Evolutionary conservation across 306 rosid species (phyloP), one percentile per base, ranked within the genome.

Genomic region (Fragaria ananassa): DNA sequence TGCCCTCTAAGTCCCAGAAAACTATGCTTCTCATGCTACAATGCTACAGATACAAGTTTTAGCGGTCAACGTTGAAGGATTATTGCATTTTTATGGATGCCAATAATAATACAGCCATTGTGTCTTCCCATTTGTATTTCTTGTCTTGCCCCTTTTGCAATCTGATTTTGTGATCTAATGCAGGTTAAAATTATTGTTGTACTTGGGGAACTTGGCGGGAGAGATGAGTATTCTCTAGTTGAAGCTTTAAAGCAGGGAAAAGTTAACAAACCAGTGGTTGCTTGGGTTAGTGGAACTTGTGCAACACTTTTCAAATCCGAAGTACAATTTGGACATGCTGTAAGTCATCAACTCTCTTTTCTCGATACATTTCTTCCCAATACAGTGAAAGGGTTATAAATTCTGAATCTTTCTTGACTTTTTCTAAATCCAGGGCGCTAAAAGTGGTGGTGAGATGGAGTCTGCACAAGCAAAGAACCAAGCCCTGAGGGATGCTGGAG

Each of bases 271-370:
- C 99, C 97, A 35, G 89, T 96, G 78, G 99, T 89, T 86, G 99
- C 99, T 66, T 93, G 99, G 99, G 99, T 96, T 83, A 96, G 99
- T 82, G 98, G 99, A 81, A 96, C 99, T 75, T 96, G 98, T 85
- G 99, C 99, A 70, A 86, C 86, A 18, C 97, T 96, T 65, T 96
- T 96, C 90, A 96, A 96, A 85, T 96, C 99, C 18, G 99, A 96
- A 96, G 99, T 96, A 29, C 99, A 96, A 87, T 96, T 96, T 80
- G 99, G 99, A 42, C 99, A 96, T 86, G 99, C 99, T 75, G 99
- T 96, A 88, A 91, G 99, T 83, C 39, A 27, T 64, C 75, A 49
- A 68, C 70, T 72, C 51, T 74, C 46, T 70, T 78, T 41, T 76
- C 81, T 69, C 62, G 53, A 44, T 71, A 69, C 53, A 12, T 64